Base-by-base conservation (phyloP, 1,139 yeast genomes). In the Suhomyces panamericanus region DNA sequence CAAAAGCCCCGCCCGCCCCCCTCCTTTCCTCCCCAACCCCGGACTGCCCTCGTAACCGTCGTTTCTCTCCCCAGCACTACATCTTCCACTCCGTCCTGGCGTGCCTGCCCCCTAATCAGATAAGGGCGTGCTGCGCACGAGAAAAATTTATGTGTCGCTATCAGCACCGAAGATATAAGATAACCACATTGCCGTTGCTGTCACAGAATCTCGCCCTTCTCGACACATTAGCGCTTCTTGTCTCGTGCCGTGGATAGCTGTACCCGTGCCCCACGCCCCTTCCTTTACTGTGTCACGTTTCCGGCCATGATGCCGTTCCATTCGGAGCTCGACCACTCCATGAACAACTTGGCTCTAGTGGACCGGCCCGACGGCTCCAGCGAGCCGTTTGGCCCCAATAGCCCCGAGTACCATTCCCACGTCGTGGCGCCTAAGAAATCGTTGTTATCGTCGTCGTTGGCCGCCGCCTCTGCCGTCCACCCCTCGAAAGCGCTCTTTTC, bases 371-470 rank as follows among this genome's bases (percentile, higher is more conserved):
- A 43, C n/a, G 22, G 38, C 16, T 7, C 36, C 20, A 10, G 31
- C 9, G 40, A 36, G 16, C 12, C 24, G 17, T 15, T 12, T 20
- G 22, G n/a, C 7, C 15, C 37, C 15, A 13, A 38, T 20, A 40
- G 38, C n/a, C 30, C 42, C 30, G 38, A 39, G 7, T 24, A 37
- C 26, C 32, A 22, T 14, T 11, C 26, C n/a, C 30, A 6, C n/a
- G 31, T 11, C 14, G 36, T 29, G 8, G 32, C 43, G 13, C 58
- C 59, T 5, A 52, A 55, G 43, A 58, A 53, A 40, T 64, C 69
- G 32, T 54, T 64, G 14, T 59, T 65, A 31, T 63, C 68, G 14
- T 50, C 59, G 24, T 60, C 67, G 6, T 50, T 65, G 45, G 69
- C 68, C 1, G 56, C 55, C 10, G 64, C 61, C 35, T 32, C 46